Base-by-base conservation (phyloP, 1,139 yeast species). In the Magnusiomyces paraingens region DNA sequence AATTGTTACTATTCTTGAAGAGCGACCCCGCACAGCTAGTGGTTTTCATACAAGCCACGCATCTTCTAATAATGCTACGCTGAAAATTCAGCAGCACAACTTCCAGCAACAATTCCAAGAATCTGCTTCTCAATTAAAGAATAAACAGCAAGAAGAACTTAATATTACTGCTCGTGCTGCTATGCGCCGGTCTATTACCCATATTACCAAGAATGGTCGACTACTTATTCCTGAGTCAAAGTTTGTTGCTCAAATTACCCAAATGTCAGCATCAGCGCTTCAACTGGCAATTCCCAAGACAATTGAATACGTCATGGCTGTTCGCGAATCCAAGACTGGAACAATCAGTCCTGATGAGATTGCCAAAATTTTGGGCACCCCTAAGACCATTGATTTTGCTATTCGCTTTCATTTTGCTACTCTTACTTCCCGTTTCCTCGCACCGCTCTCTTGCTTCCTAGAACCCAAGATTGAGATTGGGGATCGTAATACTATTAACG, bases 341-440 rank as follows among this genome's bases (percentile, higher is more conserved):
- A 10, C 49, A 2, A 8, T 46, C 17, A 8, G 17, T 14, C 17
- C 17, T 15, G 35, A 36, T 2, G 15, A 36, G 8, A 14, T 10
- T 35, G 15, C 18, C 8, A 26, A 32, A 4, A 26, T 21, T 17
- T 36, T 43, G 2, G 35, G 39, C 2, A 47, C 43, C 12, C 51
- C 49, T 5, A 54, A 52, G 36, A 49, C 51, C n/a, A 45, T 54
- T 11, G 57, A 54, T 43, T 51, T 54, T 52, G 50, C 50, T 11
- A 54, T 54, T 20, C 47, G 57, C 12, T 54, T 52, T 38, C 55
- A 54, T 52, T 54, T 54, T 47, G 57, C 57, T 4, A 52, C 57
- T 10, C 20, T 52, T n/a, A 54, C 57, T 8, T 54, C 57, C 4
- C 44, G 47, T n/a, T 52, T 54, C 46, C 42, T 54, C 18, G 47